Evolutionary conservation across 495 filamentous ascomycete genomes (phyloP).

Genomic region (Hapsidospora chrysogenum): DNA sequence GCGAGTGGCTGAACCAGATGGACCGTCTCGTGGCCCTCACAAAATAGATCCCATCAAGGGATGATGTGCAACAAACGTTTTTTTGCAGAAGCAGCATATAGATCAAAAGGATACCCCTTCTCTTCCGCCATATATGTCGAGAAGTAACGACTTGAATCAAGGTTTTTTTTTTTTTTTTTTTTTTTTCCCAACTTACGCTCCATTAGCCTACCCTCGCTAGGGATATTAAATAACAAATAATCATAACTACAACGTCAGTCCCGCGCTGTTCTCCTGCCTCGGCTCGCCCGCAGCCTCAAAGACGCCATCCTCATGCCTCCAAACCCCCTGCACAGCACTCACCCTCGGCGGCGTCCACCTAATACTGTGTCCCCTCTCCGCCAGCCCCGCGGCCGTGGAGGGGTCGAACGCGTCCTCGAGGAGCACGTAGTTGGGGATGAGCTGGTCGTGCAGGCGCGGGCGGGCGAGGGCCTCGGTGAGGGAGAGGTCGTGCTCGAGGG

Average conservation of each 20-base stretch:
- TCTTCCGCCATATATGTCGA: constrained; percentile 1
- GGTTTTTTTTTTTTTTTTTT: too few relatives aligned
- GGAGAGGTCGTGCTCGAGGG: constrained; percentile 39
- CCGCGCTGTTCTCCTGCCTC: constrained; percentile 55
- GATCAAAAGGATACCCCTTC: constrained; percentile 4
- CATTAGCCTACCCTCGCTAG: not conserved
- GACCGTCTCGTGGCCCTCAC: constrained; percentile 42
- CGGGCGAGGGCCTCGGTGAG: constrained; percentile 42
- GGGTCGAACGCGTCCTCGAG: constrained; percentile 64
- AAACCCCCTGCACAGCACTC: constrained; percentile 58
- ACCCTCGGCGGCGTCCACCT: constrained; percentile 46
- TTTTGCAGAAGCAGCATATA: constrained; percentile 1
- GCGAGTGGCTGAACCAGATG: constrained; percentile 55
- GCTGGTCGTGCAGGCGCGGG: constrained; percentile 70
- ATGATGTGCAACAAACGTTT: not conserved
- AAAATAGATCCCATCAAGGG: not conserved
- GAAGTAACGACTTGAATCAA: too few relatives aligned
- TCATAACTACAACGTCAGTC: constrained; percentile 46
- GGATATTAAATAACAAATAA: too few relatives aligned
- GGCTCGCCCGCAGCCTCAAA: constrained; percentile 47
- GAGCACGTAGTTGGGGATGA: constrained; percentile 47
- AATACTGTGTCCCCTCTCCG: constrained; percentile 50
- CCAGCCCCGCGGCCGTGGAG: constrained; percentile 46
- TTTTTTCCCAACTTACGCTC: too few relatives aligned
- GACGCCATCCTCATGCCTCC: constrained; percentile 50